A percentile compares a stretch with the other conserved stretches of the same genome.
Conservation (phyloP, 2,329 filamentous ascomycete species). For the Didymella arachidicola region DNA sequence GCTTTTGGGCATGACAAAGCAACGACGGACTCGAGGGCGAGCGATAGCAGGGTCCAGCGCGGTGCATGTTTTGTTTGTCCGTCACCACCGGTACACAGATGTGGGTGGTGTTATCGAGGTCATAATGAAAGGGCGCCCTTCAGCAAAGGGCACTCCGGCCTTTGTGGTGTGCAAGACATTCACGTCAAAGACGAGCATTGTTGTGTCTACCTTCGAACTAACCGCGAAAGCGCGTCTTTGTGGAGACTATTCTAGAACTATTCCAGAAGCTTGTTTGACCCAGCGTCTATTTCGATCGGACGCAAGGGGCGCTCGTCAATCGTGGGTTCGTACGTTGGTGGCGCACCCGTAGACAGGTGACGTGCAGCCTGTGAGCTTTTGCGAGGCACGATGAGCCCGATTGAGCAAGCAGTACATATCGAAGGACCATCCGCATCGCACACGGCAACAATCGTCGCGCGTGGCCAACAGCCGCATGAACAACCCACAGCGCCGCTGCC, state of each 20-base stretch:
- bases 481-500: neutral
- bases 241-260: neutral
- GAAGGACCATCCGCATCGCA: slow-evolving; percentile 17
- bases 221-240: slow-evolving; percentile 3
- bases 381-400: slow-evolving; percentile 4
- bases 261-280: neutral
- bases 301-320: slow-evolving; percentile 15
- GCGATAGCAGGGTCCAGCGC: neutral
- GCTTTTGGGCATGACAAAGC: neutral
- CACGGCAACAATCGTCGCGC: slow-evolving; percentile 3
- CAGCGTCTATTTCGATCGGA: slow-evolving; percentile 10
- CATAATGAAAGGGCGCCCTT: slow-evolving; percentile 3
- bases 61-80: slow-evolving; percentile 1
- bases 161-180: neutral
- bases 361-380: slow-evolving; percentile 5
- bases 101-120: neutral
- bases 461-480: slow-evolving; percentile 7
- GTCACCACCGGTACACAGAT: neutral
- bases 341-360: slow-evolving; percentile 14
- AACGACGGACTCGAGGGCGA: slow-evolving; percentile 8
- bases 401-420: slow-evolving; percentile 13
- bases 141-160: neutral
- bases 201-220: neutral
- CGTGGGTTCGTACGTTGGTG: slow-evolving; percentile 8
- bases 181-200: neutral